Conservation (phyloP, 495 filamentous ascomycete species). For the Penicillium nucicola region DNA sequence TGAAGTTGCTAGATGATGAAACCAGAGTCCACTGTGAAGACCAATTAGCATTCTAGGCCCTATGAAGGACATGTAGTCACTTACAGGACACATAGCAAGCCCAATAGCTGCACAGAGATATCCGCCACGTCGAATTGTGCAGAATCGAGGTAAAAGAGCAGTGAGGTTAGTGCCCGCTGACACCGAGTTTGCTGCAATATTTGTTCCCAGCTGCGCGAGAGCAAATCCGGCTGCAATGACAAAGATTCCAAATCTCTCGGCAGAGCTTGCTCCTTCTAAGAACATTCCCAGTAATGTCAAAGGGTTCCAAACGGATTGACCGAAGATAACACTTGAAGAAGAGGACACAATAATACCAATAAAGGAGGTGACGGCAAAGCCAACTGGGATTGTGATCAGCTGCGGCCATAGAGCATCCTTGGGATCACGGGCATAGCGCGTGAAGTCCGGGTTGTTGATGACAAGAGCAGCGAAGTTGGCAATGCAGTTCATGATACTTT, state of each 20-base stretch:
- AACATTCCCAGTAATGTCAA: conserved; percentile 69
- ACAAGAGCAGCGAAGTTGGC: conserved; percentile 84
- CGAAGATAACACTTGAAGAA: conserved; percentile 71
- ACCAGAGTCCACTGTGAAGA: conserved; percentile 64
- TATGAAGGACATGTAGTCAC: not conserved
- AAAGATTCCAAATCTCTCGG: conserved; percentile 80
- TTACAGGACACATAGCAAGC: conserved; percentile 74
- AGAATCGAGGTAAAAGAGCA: conserved; percentile 74
- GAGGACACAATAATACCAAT: conserved; percentile 91
- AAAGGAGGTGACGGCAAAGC: conserved; percentile 83
- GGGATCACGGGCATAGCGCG: conserved; percentile 78
- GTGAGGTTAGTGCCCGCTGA: conserved; percentile 91
- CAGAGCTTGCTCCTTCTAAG: conserved; percentile 64
- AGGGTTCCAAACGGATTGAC: conserved; percentile 79
- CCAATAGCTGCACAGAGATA: conserved; percentile 82
- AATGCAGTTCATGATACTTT: conserved; percentile 79
- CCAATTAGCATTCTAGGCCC: not conserved
- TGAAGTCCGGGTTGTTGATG: conserved; percentile 80
- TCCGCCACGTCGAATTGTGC: conserved; percentile 84
- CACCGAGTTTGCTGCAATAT: conserved; percentile 87
- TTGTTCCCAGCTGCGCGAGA: conserved; percentile 86
- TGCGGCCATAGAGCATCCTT: conserved; percentile 80
- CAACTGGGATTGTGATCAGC: conserved; percentile 74
- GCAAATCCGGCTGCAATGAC: conserved; percentile 77
- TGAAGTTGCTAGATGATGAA: conserved; percentile 72